Percentiles rank a stretch among this genome's conserved stretches.
These are phyloP conservation scores for Suillus fuscotomentosus DNA, from an alignment of 768 basidiomycete species.

Conservation along the genomic window DNA sequence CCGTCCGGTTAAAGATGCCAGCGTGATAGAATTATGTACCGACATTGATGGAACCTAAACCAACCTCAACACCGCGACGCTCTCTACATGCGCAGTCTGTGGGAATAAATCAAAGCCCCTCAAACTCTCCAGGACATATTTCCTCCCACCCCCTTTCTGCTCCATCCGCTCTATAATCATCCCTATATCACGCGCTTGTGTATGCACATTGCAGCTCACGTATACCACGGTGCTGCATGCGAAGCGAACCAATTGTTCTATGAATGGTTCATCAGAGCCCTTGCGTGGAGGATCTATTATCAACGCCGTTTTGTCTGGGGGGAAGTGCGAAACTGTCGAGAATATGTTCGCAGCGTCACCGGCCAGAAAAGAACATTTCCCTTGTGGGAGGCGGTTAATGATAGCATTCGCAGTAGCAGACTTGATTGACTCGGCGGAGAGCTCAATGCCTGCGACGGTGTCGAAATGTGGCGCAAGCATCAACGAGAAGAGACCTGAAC, in stretches of 20 bases:
- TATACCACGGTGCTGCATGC: constrained; percentile 73
- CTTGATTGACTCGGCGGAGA: constrained; percentile 69
- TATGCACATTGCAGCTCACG: constrained; percentile 95
- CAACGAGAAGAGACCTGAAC: constrained; percentile 85
- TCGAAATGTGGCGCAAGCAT: constrained; percentile 73
- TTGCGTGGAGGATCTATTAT: constrained; percentile 93
- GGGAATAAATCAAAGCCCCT: constrained; percentile 95
- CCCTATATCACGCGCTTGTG: constrained; percentile 87
- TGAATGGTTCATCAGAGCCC: constrained; percentile 81
- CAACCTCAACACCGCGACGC: constrained; percentile 66
- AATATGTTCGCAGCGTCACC: constrained; percentile 93
- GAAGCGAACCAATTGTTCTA: constrained; percentile 75
- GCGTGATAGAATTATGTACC: neutral
- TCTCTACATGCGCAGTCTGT: constrained; percentile 93
- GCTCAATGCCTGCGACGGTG: constrained; percentile 86
- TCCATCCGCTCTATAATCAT: constrained; percentile 53
- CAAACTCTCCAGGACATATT: constrained; percentile 80
- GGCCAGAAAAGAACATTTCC: constrained; percentile 64
- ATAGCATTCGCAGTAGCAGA: constrained; percentile 64
- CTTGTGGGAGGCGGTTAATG: constrained; percentile 56
- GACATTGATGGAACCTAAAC: constrained; percentile 12
- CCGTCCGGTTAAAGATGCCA: neutral
- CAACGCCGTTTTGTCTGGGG: constrained; percentile 61
- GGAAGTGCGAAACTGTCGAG: constrained; percentile 60
- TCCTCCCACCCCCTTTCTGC: constrained; percentile 37